Conservation (phyloP, 106 monocot species). For the Phalaenopsis aphrodite region DNA sequence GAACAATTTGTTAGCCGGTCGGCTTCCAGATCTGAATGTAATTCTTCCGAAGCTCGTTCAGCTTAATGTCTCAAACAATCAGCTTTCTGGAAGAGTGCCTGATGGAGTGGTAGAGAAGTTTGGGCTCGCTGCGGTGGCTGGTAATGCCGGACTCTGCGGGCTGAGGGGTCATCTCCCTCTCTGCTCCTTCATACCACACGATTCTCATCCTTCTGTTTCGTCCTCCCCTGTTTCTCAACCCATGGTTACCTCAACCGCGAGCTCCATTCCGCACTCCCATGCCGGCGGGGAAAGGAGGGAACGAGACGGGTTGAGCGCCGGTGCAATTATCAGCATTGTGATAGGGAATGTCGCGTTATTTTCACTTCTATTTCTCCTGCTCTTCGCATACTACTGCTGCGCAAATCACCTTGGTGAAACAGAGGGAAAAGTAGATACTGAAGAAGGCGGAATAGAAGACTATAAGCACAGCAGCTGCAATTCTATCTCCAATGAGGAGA, state of each 20-base stretch:
- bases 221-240: slow-evolving; percentile 12
- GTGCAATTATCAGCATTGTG: slow-evolving; percentile 22
- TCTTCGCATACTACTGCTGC: slow-evolving; percentile 25
- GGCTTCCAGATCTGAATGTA: slow-evolving; percentile 36
- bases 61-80: slow-evolving; percentile 53
- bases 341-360: slow-evolving; percentile 22
- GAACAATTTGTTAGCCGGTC: slow-evolving; percentile 48
- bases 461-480: background rate
- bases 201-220: slow-evolving; percentile 4
- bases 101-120: slow-evolving; percentile 33
- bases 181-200: slow-evolving; percentile 19
- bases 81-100: slow-evolving; percentile 42
- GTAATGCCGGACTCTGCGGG: slow-evolving; percentile 52
- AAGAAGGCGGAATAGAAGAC: background rate
- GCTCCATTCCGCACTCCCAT: slow-evolving; percentile 14
- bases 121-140: slow-evolving; percentile 27
- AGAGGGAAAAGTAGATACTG: slow-evolving; percentile 6
- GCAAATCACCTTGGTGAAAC: background rate
- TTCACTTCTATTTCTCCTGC: slow-evolving; percentile 10
- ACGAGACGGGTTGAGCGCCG: slow-evolving; percentile 16
- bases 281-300: background rate
- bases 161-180: slow-evolving; percentile 21
- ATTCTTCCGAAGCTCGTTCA: slow-evolving; percentile 30
- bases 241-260: slow-evolving; percentile 36
- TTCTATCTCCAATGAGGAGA: background rate